These are phyloP conservation scores for Straminergon stramineum DNA, from an alignment of 225 moss, liverwort and hornwort species.

Conservation along the genomic window DNA sequence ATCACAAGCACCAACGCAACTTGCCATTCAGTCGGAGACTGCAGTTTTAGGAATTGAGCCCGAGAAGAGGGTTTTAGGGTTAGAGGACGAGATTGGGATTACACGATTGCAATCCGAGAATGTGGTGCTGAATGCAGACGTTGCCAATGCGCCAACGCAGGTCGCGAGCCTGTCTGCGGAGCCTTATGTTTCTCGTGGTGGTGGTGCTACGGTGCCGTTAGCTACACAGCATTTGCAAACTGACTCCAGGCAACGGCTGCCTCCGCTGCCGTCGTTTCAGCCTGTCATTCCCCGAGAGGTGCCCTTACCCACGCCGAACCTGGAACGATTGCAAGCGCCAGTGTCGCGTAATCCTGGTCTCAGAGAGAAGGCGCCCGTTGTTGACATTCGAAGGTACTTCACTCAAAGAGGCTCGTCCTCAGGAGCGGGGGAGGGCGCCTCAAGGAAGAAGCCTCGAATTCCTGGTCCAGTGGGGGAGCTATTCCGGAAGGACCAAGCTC, in stretches of 20 bases:
- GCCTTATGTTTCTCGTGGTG: constrained; percentile 3
- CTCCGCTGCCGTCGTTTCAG: constrained; percentile 15
- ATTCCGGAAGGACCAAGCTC: not conserved
- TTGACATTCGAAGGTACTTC: constrained; percentile 34
- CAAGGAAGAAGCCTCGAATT: constrained; percentile 31
- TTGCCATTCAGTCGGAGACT: not conserved
- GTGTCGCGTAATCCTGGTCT: not conserved
- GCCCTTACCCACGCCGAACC: not conserved
- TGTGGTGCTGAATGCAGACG: not conserved
- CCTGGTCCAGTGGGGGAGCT: constrained; percentile 45
- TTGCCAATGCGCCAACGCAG: constrained; percentile 25
- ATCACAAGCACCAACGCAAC: not conserved
- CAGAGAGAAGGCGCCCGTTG: constrained; percentile 7
- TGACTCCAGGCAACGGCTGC: not conserved
- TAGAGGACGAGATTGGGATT: not conserved
- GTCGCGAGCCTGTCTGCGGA: constrained; percentile 4
- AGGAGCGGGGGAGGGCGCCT: not conserved
- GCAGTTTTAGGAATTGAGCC: not conserved
- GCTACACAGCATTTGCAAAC: not conserved
- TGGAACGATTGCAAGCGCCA: not conserved
- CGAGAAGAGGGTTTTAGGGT: not conserved
- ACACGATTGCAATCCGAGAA: constrained; percentile 1
- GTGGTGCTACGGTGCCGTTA: not conserved
- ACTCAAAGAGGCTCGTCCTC: constrained; percentile 2
- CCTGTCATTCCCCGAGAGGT: not conserved